phyloP scores from a whole-genome alignment of 1,284 basidiomycete genomes.

The Inonotus hispidus region DNA sequence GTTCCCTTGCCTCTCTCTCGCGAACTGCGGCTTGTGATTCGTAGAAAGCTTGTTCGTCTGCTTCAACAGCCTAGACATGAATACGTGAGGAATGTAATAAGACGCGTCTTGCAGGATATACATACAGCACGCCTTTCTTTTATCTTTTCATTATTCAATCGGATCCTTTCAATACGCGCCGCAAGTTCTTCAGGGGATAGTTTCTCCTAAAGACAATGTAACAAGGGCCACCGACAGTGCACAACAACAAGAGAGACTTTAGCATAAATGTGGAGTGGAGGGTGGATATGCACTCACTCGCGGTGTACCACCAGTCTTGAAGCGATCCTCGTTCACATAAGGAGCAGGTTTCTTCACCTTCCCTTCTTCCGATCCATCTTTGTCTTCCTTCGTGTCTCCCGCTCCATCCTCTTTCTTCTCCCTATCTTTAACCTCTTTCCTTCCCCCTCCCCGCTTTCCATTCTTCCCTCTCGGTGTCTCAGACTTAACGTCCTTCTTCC shows the following conservation, averaged over 20 bases:
- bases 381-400: too few species aligned
- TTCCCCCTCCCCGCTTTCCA: conserved; percentile 12
- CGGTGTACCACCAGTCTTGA: conserved; percentile 72
- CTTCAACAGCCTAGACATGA: conserved; percentile 56
- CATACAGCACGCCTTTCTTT: conserved; percentile 66
- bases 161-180: conserved; percentile 68
- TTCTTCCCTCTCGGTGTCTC: conserved; percentile 1
- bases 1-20: conserved; percentile 45
- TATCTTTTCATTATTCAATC: conserved; percentile 76
- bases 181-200: conserved; percentile 64
- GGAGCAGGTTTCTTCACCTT: conserved; percentile 35
- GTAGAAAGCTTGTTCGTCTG: conserved; percentile 71
- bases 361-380: conserved; percentile 5
- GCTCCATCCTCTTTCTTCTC: conserved; percentile 16
- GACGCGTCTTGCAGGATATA: conserved; percentile 7
- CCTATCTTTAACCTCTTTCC: background rate
- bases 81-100: background rate
- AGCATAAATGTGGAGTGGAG: background rate
- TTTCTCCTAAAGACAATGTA: conserved; percentile 55
- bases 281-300: conserved; percentile 41
- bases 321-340: conserved; percentile 71
- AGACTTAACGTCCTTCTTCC: background rate
- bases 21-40: conserved; percentile 59
- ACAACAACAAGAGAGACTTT: background rate
- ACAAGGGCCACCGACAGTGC: background rate